A percentile compares a stretch with the other conserved stretches of the same genome.
These are phyloP conservation scores for Secale cereale DNA, from an alignment of 176 grass and related monocot species.

Conservation along the genomic window DNA sequence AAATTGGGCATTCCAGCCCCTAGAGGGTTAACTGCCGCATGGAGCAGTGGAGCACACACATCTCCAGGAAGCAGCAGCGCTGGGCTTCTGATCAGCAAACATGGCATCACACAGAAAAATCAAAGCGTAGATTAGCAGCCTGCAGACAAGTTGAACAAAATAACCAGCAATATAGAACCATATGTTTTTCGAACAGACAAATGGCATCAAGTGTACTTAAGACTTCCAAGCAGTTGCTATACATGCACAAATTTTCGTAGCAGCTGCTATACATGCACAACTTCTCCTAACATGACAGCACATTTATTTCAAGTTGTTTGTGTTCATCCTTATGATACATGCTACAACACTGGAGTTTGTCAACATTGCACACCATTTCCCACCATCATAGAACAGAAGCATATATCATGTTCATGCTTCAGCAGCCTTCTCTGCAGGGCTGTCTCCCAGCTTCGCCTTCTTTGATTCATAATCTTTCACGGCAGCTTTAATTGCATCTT, in stretches of 20 bases:
- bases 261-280: not conserved
- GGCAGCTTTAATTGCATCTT: constrained; percentile 96
- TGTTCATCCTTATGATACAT: constrained; percentile 26
- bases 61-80: no score
- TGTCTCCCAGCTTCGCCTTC: constrained; percentile 32
- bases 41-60: no score
- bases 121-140: not conserved
- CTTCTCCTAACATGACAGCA: not conserved
- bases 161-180: not conserved
- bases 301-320: constrained; percentile 35
- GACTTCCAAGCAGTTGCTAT: not conserved
- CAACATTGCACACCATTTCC: constrained; percentile 21
- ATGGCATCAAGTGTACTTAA: not conserved
- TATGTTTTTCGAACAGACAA: no score
- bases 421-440: constrained; percentile 28
- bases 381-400: not conserved
- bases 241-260: not conserved
- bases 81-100: not conserved
- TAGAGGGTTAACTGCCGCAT: no score
- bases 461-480: constrained; percentile 96
- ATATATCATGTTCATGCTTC: constrained; percentile 20
- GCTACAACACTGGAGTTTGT: constrained; percentile 16
- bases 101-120: not conserved
- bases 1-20: no score
- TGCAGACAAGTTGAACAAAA: not conserved